These are phyloP conservation scores for Solanum phureja DNA, from an alignment of 257 asterid species.

Conservation along the genomic window DNA sequence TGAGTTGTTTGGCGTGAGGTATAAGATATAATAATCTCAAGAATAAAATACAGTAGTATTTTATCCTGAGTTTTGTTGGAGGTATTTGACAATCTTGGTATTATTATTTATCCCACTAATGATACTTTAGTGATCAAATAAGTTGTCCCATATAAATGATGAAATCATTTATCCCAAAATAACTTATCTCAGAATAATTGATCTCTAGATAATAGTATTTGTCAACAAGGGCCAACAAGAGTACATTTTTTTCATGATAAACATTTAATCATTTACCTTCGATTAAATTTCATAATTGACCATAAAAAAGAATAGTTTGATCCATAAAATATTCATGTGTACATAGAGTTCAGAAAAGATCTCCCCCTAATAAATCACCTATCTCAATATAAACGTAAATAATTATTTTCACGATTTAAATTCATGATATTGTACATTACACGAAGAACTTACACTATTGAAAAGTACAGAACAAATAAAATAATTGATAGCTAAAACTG, in stretches of 20 bases:
- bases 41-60: too few relatives aligned
- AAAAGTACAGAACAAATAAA: not conserved
- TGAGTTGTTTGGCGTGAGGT: too few relatives aligned
- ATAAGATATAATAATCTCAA: too few relatives aligned
- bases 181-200: fast-evolving
- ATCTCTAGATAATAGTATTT: not conserved
- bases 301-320: not conserved
- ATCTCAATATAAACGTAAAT: fast-evolving
- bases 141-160: too few relatives aligned
- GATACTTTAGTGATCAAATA: too few relatives aligned
- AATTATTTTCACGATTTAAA: not conserved
- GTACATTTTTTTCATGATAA: not conserved
- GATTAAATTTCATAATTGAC: not conserved
- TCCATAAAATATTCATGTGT: not conserved
- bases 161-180: too few relatives aligned
- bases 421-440: not conserved
- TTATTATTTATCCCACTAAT: too few relatives aligned
- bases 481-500: not conserved
- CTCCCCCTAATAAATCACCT: not conserved
- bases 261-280: not conserved
- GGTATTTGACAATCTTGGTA: too few relatives aligned
- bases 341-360: too few relatives aligned
- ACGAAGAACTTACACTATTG: not conserved
- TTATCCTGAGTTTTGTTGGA: too few relatives aligned
- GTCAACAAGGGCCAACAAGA: not conserved